Evolutionary conservation across 805 yeast species (phyloP), one percentile per base, ranked within the genome.

Genomic region (Limtongozyma cylindracea): DNA sequence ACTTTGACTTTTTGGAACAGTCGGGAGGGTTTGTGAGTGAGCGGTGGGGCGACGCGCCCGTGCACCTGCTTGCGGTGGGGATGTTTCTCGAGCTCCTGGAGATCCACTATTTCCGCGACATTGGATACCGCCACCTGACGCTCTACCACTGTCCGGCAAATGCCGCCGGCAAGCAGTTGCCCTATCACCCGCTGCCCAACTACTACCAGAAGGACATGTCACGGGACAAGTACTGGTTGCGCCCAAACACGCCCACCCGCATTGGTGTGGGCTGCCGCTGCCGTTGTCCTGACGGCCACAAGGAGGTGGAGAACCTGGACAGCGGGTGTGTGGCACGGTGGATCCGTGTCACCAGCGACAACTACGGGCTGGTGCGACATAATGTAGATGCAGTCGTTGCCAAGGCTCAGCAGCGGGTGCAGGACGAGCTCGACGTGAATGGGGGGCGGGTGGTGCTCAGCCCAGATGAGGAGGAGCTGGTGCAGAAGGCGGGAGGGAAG

Each of bases 21-120:
- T 47, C 65, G 4, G 77, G 82, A 8, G 95, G 96, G 0, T 82
- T 84, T 37, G 80, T 67, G 56, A 56, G 60, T 24, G 94, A 88
- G 41, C 50, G 98, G 35, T 84, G 96, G 96, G 96, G 96, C 2
- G 96, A 84, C 52, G 94, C 95, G 0, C 93, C 95, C 0, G 67
- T 84, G 4, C 95, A 80, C 40, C 70, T 94, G 0, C 43, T 88
- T 12, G 96, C 91, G 0, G 61, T 73, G 4, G 84, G 78, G 0
- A 53, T 88, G 58, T 52, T 73, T 33, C 47, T 82, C 19, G 55
- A 71, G 26, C 41, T 67, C 3, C 48, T 59, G 2, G 76, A 82
- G 25, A 49, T 84, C 7, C 95, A 84, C 44, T 84, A 80, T 44
- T 84, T 84, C 46, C 50, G 94, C 29, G 95, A 84, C 37, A 69